These are phyloP conservation scores for Vinca minor DNA, from an alignment of 257 asterid species.

Conservation along the genomic window DNA sequence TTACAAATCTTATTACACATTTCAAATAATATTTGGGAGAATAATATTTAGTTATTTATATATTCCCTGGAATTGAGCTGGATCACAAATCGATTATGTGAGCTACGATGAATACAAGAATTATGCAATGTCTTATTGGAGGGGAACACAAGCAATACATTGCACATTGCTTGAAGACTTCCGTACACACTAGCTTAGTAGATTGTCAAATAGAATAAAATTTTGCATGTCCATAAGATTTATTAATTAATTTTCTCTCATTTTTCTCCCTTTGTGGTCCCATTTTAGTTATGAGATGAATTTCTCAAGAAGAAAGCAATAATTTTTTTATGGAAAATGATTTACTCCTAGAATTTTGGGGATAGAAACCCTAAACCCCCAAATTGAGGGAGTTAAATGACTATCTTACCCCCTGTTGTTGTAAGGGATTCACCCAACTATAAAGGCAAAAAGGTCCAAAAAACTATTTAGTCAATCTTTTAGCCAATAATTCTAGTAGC, in stretches of 20 bases:
- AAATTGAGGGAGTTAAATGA: no score
- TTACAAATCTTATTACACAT: no score
- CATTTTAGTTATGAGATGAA: neutral
- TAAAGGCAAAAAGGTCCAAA: no score
- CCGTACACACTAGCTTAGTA: neutral
- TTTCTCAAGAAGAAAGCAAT: no score
- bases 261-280: neutral
- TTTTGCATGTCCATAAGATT: neutral
- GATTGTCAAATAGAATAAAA: neutral
- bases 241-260: neutral
- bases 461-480: no score
- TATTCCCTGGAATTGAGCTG: constrained; percentile 8
- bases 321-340: no score
- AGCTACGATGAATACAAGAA: neutral
- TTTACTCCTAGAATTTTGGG: no score
- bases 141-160: constrained; percentile 35
- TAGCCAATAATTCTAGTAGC: no score
- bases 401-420: no score
- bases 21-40: no score
- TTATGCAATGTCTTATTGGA: constrained; percentile 27
- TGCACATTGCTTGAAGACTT: constrained; percentile 10
- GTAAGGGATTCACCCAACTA: no score
- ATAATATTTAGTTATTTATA: neutral
- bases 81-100: constrained; percentile 1
- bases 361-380: no score